phyloP scores from a whole-genome alignment of 805 yeast genomes.

The Zygosaccharomyces pseudorouxii region DNA sequence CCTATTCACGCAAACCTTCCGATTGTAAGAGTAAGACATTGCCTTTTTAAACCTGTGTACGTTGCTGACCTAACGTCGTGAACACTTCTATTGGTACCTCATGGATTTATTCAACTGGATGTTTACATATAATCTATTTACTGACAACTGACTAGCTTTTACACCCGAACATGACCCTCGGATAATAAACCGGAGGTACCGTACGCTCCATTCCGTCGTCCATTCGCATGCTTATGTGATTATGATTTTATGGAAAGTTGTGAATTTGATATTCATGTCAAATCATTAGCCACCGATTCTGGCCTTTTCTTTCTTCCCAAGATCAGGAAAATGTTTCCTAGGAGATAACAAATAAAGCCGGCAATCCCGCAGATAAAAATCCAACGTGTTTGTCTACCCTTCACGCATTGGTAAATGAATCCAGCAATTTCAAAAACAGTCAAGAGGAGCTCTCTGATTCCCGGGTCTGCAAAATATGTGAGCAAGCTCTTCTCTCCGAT shows the following conservation, averaged over 20 bases:
- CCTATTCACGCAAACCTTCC: conserved; percentile 10
- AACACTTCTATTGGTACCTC: no score
- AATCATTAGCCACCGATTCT: neutral
- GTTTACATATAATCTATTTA: no score
- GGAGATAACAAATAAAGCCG: neutral
- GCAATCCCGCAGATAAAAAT: neutral
- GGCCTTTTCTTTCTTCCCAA: neutral
- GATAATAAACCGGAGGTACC: no score
- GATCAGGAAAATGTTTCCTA: neutral
- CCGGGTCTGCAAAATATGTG: neutral
- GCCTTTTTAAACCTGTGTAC: neutral
- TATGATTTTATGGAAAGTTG: neutral
- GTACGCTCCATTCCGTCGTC: neutral
- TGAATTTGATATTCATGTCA: neutral
- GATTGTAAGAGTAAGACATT: conserved; percentile 10
- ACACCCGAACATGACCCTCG: no score
- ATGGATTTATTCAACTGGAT: no score
- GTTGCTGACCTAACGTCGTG: neutral
- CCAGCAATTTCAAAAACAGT: neutral
- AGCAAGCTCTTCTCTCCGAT: neutral
- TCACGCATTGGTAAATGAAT: neutral
- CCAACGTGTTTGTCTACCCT: neutral
- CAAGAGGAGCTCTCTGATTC: neutral
- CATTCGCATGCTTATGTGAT: neutral
- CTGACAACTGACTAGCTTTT: no score